These are phyloP conservation scores for Carex myosuroides DNA, from an alignment of 176 grass and related monocot genomes.

Conservation along the genomic window DNA sequence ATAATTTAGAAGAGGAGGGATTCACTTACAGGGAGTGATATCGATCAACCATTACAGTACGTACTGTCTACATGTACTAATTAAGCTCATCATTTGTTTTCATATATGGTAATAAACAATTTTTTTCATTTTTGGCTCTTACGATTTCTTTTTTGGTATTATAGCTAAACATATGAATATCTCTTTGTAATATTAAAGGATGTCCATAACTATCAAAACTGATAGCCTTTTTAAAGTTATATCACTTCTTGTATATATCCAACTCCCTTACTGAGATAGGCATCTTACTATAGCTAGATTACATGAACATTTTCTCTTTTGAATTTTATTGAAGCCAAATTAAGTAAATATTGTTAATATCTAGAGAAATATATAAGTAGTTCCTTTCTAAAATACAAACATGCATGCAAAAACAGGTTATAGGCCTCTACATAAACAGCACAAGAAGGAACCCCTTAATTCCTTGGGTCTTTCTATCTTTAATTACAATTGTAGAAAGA, in stretches of 20 bases:
- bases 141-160: too few species aligned
- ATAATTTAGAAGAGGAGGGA: background rate
- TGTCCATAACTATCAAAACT: background rate
- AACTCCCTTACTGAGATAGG: background rate
- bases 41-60: background rate
- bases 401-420: background rate
- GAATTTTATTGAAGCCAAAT: background rate
- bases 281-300: background rate
- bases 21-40: background rate
- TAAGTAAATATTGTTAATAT: background rate
- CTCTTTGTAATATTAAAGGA: background rate
- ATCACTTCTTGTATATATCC: background rate
- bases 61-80: background rate
- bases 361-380: background rate
- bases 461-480: background rate
- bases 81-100: background rate
- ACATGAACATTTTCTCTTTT: background rate
- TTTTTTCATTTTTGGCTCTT: background rate
- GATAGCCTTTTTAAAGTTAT: background rate
- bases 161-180: too few species aligned
- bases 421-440: background rate
- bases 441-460: constrained; percentile 5
- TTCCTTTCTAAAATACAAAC: background rate
- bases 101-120: background rate
- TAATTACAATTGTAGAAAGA: constrained; percentile 29